A percentile compares a stretch with the other conserved stretches of the same genome.
Evolutionary conservation across 176 grass and related monocot species (phyloP).

Genomic region (Juncus effusus): DNA sequence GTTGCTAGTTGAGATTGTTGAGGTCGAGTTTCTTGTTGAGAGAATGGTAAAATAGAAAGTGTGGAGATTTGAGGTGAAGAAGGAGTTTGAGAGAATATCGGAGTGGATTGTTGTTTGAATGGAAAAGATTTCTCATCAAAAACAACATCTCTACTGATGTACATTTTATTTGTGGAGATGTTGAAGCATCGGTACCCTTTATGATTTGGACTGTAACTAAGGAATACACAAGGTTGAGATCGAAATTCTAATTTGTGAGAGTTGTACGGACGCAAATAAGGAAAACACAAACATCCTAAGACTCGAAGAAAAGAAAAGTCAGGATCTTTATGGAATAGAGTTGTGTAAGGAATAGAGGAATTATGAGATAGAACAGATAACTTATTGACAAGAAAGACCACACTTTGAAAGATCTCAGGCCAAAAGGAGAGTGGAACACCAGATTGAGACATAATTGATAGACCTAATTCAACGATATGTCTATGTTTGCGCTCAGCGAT

Average conservation of each 20-base stretch:
- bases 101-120: background rate
- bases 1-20: too few species aligned
- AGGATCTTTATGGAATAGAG: background rate
- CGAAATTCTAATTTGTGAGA: background rate
- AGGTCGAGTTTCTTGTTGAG: too few species aligned
- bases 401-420: background rate
- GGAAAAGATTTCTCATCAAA: conserved; percentile 19
- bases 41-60: too few species aligned
- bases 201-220: background rate
- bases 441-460: background rate
- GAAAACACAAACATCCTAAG: conserved; percentile 2
- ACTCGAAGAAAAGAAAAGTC: background rate
- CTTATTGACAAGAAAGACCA: background rate
- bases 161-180: background rate
- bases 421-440: background rate
- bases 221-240: background rate
- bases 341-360: background rate
- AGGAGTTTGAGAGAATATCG: too few species aligned
- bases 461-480: conserved; percentile 5
- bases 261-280: background rate
- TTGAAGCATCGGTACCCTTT: conserved; percentile 9
- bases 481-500: background rate
- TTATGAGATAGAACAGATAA: background rate
- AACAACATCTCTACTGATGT: conserved; percentile 2
- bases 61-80: too few species aligned